Conservation (phyloP, 2,329 filamentous ascomycete genomes). For the Aspergillus candidus region DNA sequence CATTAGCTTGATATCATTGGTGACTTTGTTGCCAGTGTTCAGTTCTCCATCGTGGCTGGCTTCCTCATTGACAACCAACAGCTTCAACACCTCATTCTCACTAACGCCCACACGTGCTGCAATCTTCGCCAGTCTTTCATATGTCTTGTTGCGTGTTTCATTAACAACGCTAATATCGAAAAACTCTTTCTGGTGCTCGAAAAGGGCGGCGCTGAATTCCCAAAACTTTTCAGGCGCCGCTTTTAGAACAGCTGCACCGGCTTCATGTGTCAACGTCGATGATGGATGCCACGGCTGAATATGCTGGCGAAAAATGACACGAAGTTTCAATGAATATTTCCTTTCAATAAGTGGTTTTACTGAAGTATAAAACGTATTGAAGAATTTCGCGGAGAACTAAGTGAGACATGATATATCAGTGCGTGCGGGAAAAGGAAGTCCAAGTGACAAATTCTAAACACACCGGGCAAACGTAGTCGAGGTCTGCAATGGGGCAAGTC, state of each 20-base stretch:
- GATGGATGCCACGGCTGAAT: slow-evolving; percentile 94
- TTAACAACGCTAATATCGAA: slow-evolving; percentile 81
- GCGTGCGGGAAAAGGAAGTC: not conserved
- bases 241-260: slow-evolving; percentile 70
- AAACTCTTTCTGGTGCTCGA: slow-evolving; percentile 64
- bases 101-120: slow-evolving; percentile 62
- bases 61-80: slow-evolving; percentile 65
- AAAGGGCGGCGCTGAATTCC: slow-evolving; percentile 66
- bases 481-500: slow-evolving; percentile 41
- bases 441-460: slow-evolving; percentile 6
- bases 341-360: slow-evolving; percentile 59
- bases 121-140: slow-evolving; percentile 70
- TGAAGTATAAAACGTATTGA: slow-evolving; percentile 64
- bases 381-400: slow-evolving; percentile 62
- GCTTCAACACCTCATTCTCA: slow-evolving; percentile 60
- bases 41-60: slow-evolving; percentile 60
- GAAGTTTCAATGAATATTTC: slow-evolving; percentile 56
- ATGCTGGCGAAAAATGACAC: slow-evolving; percentile 82
- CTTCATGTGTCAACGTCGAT: slow-evolving; percentile 66
- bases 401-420: slow-evolving; percentile 14
- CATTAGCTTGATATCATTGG: slow-evolving; percentile 75
- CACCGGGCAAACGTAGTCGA: slow-evolving; percentile 84
- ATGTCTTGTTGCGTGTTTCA: slow-evolving; percentile 79
- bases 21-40: slow-evolving; percentile 77
- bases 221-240: slow-evolving; percentile 69